Evolutionary conservation across 2,329 filamentous ascomycete genomes (phyloP), one percentile per base, ranked within the genome.

Genomic region (Calonectria honghensis): DNA sequence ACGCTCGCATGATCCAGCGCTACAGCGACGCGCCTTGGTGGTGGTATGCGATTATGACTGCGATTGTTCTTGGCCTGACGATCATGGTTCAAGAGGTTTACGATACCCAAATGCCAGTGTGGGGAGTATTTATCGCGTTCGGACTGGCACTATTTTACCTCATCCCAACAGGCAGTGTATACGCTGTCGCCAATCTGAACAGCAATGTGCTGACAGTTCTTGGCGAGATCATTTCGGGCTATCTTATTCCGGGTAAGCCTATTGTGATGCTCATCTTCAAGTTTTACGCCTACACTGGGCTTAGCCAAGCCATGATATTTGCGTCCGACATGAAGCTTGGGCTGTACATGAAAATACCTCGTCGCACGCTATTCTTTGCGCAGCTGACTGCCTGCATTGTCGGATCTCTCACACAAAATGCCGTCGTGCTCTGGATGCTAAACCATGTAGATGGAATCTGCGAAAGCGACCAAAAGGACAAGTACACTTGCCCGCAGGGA

Each of bases 291-390:
- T 78, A 71, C 65, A 77, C 68, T 4, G 74, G 54, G 7, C 41
- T 81, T n/a, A 84, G 84, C 29, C 86, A 88, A 67, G 87, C 84
- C 0, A 81, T 88, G 18, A 86, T 85, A 71, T 89, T 89, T 70
- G 83, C 85, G 0, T 83, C 85, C 54, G 88, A 89, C 75, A 84
- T 89, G 85, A 89, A 89, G 77, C 79, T 89, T 18, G 88, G 83
- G 1, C 86, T 88, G 65, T 89, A 89, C 78, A 81, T 90, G 68
- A 89, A 90, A 76, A 86, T 89, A 32, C 85, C 88, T 0, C 86
- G 85, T 0, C 83, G 85, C 4, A 88, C 85, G 0, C 80, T 87
- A 0, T 90, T 90, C 76, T 82, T 84, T 31, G 87, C 86, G 0
- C 88, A 90, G 76, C 83, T 85, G 0, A 68, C 86, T 1, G 87